These are phyloP conservation scores for Phytophthora capsici DNA, from an alignment of 352 stramenopile genomes.

Conservation along the genomic window DNA sequence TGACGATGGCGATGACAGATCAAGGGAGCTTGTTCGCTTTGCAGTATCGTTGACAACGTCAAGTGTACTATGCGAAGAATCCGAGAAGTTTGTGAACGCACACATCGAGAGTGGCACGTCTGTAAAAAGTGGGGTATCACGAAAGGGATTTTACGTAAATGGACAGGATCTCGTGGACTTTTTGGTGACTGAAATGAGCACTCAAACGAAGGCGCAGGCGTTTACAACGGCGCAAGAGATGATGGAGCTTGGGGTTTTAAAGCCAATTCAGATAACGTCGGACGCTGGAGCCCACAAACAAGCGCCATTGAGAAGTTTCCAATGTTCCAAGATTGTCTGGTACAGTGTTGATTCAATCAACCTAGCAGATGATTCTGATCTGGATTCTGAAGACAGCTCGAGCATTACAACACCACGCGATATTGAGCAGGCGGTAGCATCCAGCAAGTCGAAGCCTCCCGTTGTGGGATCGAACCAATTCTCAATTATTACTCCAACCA, in stretches of 20 bases:
- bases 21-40: constrained; percentile 64
- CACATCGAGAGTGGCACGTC: constrained; percentile 40
- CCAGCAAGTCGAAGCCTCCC: constrained; percentile 28
- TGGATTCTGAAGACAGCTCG: constrained; percentile 69
- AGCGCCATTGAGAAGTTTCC: constrained; percentile 51
- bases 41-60: constrained; percentile 79
- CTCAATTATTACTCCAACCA: constrained; percentile 86
- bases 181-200: constrained; percentile 65
- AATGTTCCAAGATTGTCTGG: constrained; percentile 82
- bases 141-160: constrained; percentile 81
- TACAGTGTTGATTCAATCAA: constrained; percentile 84
- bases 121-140: constrained; percentile 41
- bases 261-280: constrained; percentile 39
- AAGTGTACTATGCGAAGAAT: constrained; percentile 63
- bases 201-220: constrained; percentile 63
- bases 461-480: constrained; percentile 76
- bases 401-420: constrained; percentile 36
- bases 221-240: constrained; percentile 81
- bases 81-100: constrained; percentile 64
- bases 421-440: constrained; percentile 18
- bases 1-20: constrained; percentile 60
- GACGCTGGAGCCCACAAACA: constrained; percentile 24
- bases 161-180: constrained; percentile 80
- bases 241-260: constrained; percentile 72
- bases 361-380: constrained; percentile 71